These are phyloP conservation scores for Ophiostoma novo-ulmi DNA, from an alignment of 2,329 filamentous ascomycete genomes.

Conservation along the genomic window DNA sequence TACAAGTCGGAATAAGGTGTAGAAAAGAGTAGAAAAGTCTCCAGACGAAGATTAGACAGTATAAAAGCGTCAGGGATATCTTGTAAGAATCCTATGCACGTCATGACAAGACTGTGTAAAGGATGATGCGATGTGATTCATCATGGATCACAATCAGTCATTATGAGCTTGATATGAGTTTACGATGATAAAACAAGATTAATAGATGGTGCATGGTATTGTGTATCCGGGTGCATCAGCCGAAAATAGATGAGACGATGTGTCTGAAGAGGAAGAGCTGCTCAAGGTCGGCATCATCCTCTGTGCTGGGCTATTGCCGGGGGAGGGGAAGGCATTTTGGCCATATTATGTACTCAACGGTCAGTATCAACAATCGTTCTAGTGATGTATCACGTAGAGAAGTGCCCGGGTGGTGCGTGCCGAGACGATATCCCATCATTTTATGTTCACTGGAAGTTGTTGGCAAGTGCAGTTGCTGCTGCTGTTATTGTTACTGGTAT, in stretches of 20 bases:
- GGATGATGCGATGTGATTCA: background rate
- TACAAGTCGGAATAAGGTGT: background rate
- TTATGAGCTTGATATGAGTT: background rate
- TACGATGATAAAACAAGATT: background rate
- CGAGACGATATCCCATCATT: background rate
- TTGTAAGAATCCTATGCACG: background rate
- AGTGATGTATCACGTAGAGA: background rate
- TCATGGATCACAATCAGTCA: background rate
- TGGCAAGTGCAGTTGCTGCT: background rate
- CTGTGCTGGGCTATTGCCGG: background rate
- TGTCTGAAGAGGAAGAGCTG: background rate
- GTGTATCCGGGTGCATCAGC: background rate
- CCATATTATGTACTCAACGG: background rate
- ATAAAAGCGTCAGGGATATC: background rate
- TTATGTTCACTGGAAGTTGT: background rate
- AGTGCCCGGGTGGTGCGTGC: background rate
- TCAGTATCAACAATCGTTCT: background rate
- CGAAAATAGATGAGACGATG: background rate
- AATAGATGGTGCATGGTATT: background rate
- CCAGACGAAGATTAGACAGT: background rate
- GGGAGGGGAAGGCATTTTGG: no score
- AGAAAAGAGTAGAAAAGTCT: background rate
- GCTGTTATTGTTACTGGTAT: background rate
- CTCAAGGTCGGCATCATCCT: background rate
- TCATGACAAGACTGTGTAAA: no score